Evolutionary conservation across 495 filamentous ascomycete species (phyloP).

Genomic region (Thermothielavioides terrestris): DNA sequence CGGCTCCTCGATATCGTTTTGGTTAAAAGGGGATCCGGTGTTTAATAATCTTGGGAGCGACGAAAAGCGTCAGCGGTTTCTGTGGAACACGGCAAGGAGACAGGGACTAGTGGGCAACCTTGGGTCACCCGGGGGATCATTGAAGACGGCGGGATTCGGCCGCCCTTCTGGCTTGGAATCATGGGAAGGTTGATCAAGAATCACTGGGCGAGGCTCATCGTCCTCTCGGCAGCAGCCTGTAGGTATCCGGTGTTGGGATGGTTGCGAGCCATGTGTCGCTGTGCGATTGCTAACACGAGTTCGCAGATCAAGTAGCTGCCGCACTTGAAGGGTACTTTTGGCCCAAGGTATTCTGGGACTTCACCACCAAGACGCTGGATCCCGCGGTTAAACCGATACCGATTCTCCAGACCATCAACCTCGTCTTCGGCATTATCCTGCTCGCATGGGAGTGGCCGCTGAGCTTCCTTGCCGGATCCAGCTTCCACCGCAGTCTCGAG

Average conservation of each 20-base stretch:
- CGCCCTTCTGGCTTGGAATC: slow-evolving; percentile 22
- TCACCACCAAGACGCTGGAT: slow-evolving; percentile 85
- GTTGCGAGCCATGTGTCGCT: no score
- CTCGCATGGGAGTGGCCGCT: slow-evolving; percentile 92
- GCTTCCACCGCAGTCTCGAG: slow-evolving; percentile 80
- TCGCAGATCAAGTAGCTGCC: slow-evolving; percentile 70
- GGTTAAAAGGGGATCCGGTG: not conserved
- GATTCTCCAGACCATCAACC: slow-evolving; percentile 86
- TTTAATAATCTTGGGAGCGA: slow-evolving; percentile 1
- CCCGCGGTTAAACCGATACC: slow-evolving; percentile 76
- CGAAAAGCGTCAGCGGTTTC: slow-evolving; percentile 13
- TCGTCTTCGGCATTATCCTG: slow-evolving; percentile 76
- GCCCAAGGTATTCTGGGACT: slow-evolving; percentile 99
- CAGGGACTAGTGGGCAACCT: slow-evolving; percentile 7
- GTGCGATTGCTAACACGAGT: slow-evolving; percentile 10
- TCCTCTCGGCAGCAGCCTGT: slow-evolving; percentile 79
- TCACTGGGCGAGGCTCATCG: slow-evolving; percentile 91
- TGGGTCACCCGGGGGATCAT: not conserved
- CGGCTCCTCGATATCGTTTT: not conserved
- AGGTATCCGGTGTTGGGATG: slow-evolving; percentile 33
- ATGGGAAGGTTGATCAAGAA: slow-evolving; percentile 99
- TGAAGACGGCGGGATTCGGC: slow-evolving; percentile 7
- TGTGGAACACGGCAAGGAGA: slow-evolving; percentile 26
- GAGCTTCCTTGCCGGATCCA: slow-evolving; percentile 52
- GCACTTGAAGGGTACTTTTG: slow-evolving; percentile 87